These are phyloP conservation scores for Aspergillus chevalieri DNA, from an alignment of 2,329 filamentous ascomycete genomes.

Conservation along the genomic window DNA sequence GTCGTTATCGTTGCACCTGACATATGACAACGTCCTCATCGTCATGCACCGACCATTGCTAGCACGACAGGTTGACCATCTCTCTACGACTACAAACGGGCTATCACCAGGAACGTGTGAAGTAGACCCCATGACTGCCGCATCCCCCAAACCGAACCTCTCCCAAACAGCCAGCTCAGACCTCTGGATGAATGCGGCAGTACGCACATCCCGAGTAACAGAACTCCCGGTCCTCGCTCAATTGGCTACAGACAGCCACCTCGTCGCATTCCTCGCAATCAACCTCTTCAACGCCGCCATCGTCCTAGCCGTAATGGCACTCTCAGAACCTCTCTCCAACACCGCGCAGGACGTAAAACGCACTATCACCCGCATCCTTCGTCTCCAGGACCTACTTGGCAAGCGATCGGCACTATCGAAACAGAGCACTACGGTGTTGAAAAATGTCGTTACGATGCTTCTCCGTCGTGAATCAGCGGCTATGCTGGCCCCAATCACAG, in stretches of 20 bases:
- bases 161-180: constrained; percentile 10
- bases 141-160: neutral
- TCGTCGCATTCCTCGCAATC: constrained; percentile 41
- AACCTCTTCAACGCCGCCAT: constrained; percentile 43
- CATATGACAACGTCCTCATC: constrained; percentile 40
- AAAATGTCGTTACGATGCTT: constrained; percentile 19
- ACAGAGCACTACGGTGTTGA: constrained; percentile 23
- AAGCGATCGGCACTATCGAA: constrained; percentile 30
- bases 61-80: constrained; percentile 29
- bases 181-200: constrained; percentile 29
- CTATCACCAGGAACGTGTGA: constrained; percentile 1
- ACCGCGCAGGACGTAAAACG: constrained; percentile 40
- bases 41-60: constrained; percentile 40
- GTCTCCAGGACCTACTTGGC: constrained; percentile 34
- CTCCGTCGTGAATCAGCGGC: constrained; percentile 19
- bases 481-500: constrained; percentile 17
- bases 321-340: constrained; percentile 39
- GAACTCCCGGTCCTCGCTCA: constrained; percentile 26
- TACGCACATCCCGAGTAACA: constrained; percentile 35
- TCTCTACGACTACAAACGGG: constrained; percentile 10
- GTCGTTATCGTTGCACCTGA: constrained; percentile 38
- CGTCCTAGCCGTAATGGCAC: constrained; percentile 38
- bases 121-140: neutral
- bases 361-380: constrained; percentile 38
- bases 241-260: constrained; percentile 38